phyloP scores from a whole-genome alignment of 306 rosid species.

The Elaeagnus macrophylla region DNA sequence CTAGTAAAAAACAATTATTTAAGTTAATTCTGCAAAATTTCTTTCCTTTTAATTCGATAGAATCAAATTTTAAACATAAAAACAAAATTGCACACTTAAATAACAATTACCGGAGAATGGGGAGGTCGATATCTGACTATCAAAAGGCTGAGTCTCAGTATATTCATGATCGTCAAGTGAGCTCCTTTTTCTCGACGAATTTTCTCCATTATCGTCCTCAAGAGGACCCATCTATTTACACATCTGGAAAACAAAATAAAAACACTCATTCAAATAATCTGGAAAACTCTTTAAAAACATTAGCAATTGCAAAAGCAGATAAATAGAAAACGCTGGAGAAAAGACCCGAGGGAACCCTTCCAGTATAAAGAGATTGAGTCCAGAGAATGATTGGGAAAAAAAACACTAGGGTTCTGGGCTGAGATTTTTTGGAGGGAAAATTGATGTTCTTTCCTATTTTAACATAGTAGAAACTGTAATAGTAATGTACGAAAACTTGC shows the following conservation, averaged over 20 bases:
- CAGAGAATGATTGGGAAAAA: slow-evolving; percentile 21
- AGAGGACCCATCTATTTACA: slow-evolving; percentile 25
- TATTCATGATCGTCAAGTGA: slow-evolving; percentile 11
- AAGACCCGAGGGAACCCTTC: neutral
- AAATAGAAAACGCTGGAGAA: neutral
- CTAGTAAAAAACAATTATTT: neutral
- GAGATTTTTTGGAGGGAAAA: slow-evolving; percentile 62
- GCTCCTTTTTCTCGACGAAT: slow-evolving; percentile 4
- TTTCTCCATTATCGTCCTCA: slow-evolving; percentile 19
- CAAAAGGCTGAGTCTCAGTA: slow-evolving; percentile 36
- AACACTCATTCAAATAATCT: neutral
- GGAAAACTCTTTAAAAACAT: neutral
- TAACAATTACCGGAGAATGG: slow-evolving; percentile 23
- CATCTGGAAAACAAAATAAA: neutral
- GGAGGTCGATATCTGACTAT: slow-evolving; percentile 23
- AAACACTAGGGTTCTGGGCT: slow-evolving; percentile 17
- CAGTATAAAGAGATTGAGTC: neutral
- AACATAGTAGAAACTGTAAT: no score
- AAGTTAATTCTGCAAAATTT: no score
- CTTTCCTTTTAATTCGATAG: no score
- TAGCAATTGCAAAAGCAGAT: neutral
- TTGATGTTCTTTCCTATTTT: neutral
- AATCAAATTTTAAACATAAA: neutral
- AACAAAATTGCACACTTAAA: neutral
- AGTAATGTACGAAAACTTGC: no score